Percentiles rank a stretch among this genome's conserved stretches.
These are phyloP conservation scores for Zizania palustris DNA, from an alignment of 202 grass and related monocot species.

Conservation along the genomic window DNA sequence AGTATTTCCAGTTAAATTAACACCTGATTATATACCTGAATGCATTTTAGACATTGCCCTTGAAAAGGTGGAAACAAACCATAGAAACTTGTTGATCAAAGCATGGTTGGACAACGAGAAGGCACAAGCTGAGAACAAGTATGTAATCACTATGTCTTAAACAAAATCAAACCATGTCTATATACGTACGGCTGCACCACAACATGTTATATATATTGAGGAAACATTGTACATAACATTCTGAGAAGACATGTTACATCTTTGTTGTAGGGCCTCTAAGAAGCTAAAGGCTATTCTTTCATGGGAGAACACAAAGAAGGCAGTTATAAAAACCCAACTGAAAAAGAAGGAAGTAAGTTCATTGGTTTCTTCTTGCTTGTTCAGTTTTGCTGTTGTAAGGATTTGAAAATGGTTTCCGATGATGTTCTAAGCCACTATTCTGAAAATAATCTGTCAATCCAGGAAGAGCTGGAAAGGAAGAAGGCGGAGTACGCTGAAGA, in stretches of 20 bases:
- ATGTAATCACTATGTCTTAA: background rate
- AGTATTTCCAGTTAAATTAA: background rate
- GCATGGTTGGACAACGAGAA: conserved; percentile 64
- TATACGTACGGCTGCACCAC: background rate
- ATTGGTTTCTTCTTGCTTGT: background rate
- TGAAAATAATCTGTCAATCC: conserved; percentile 7
- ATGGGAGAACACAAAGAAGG: conserved; percentile 78
- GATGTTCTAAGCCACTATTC: background rate
- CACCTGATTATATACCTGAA: conserved; percentile 5
- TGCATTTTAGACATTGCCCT: conserved; percentile 52
- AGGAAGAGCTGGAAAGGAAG: conserved; percentile 72
- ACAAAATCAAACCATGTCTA: too few species aligned
- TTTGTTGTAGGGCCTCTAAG: conserved; percentile 50
- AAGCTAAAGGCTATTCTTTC: conserved; percentile 56
- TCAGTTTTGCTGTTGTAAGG: too few species aligned
- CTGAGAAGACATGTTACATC: background rate
- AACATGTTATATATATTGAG: background rate
- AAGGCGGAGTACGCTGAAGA: conserved; percentile 64
- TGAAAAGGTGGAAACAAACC: conserved; percentile 48
- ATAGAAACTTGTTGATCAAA: conserved; percentile 52
- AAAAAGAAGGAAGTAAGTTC: conserved; percentile 64
- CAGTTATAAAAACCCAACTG: conserved; percentile 54
- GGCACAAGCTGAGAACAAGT: conserved; percentile 62
- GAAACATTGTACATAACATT: conserved; percentile 5
- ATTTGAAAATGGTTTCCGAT: background rate